Base-by-base conservation (phyloP, 2,329 filamentous ascomycete genomes). In the Colletotrichum tabaci region DNA sequence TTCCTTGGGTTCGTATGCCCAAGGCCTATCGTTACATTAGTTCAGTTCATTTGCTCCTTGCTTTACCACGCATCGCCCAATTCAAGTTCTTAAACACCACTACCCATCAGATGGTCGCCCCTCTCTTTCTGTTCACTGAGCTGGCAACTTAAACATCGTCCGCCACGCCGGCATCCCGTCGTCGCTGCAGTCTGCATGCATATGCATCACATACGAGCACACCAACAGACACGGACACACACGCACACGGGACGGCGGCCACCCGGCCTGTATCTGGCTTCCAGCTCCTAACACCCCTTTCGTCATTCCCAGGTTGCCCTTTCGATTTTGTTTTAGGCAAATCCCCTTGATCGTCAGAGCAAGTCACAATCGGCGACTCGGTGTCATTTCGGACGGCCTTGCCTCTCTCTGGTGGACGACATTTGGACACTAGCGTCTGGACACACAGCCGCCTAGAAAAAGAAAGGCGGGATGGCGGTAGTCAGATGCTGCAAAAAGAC, bases 381-480 rank as follows among this genome's bases (percentile, higher is more conserved):
- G 64, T 56, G 44, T 18, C 23, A 57, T 49, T 62, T 62, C 57
- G 56, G 67, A 62, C 64, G 68, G 62, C 38, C 13, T 60, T 30
- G 38, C 57, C 18, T 35, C 57, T 52, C 18, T 35, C 57, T 52
- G 49, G 42, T 44, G 40, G 40, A 52, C 50, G 44, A 61, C 44
- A 61, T 16, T n/a, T 23, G 18, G 35, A 18, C 60, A 52, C 46
- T 44, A 40, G 38, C n/a, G 21, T 47, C 56, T 61, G 64, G 35
- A 62, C n/a, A 50, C 47, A 52, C 64, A 26, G 60, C 47, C 10
- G 60, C 47, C 10, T 62, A 26, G 21, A 50, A 23, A 67, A 67
- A 71, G 67, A 52, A 67, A 71, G 44, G 49, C 10, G 42, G 56
- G 67, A 50, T 49, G 23, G 64, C 55, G 21, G 55, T 35, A 50